These are phyloP conservation scores for Rosa persica DNA, from an alignment of 306 rosid species.

Conservation along the genomic window DNA sequence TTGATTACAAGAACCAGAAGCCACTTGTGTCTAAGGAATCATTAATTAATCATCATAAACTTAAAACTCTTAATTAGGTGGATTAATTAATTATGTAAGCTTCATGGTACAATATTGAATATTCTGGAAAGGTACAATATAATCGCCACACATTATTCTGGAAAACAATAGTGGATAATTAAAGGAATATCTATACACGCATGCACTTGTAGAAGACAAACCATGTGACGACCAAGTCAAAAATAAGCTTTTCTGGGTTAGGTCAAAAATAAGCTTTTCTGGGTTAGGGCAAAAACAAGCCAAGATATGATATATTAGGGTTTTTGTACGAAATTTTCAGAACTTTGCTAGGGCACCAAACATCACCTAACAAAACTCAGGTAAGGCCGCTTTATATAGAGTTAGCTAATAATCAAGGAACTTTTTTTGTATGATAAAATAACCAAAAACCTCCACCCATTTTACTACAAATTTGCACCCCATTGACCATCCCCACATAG, in stretches of 20 bases:
- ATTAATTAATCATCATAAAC: not conserved
- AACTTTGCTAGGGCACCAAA: not conserved
- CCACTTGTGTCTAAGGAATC: not conserved
- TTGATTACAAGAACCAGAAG: not conserved
- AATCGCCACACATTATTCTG: not conserved
- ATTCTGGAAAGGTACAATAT: not conserved
- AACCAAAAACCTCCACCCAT: not conserved
- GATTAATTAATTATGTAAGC: no score
- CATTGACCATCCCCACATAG: not conserved
- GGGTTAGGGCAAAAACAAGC: not conserved
- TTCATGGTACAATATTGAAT: not conserved
- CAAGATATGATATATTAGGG: not conserved
- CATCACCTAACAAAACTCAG: no score
- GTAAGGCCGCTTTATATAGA: no score
- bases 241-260: no score
- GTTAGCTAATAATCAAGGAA: no score
- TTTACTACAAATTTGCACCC: not conserved
- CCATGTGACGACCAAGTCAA: not conserved
- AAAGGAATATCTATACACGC: not conserved
- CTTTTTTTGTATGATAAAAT: no score
- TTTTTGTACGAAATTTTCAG: not conserved
- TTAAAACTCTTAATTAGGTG: no score
- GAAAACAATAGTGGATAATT: not conserved
- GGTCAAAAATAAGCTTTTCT: no score
- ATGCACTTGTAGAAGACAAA: constrained; percentile 6